Conservation (phyloP, 192 early-diverging fungal genomes). For the Ramicandelaber brevisporus region DNA sequence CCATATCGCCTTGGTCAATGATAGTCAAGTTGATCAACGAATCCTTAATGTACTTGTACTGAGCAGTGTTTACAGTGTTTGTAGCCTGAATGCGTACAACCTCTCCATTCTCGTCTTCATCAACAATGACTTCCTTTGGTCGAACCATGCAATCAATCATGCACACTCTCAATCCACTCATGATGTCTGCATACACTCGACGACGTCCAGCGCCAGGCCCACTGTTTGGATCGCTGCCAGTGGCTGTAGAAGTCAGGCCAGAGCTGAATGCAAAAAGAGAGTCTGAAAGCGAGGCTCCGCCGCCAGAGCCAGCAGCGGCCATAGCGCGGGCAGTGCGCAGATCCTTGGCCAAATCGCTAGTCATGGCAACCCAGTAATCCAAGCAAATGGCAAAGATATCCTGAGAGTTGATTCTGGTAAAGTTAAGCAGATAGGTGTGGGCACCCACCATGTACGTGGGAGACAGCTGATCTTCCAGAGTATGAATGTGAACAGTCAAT, state of each 20-base stretch:
- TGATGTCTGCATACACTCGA: conserved; percentile 56
- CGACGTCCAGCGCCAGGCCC: conserved; percentile 28
- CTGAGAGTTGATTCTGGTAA: conserved; percentile 80
- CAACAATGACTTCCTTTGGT: conserved; percentile 92
- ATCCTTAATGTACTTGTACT: conserved; percentile 97
- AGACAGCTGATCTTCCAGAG: conserved; percentile 24
- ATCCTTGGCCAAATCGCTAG: conserved; percentile 74
- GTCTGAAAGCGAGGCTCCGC: conserved; percentile 13
- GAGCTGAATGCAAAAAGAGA: too few species aligned
- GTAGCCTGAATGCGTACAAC: conserved; percentile 95
- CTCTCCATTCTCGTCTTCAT: conserved; percentile 98
- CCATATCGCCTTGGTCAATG: conserved; percentile 80
- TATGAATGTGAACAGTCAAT: conserved; percentile 52
- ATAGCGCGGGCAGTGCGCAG: conserved; percentile 5
- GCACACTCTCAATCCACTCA: conserved; percentile 67
- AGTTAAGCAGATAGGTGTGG: conserved; percentile 72
- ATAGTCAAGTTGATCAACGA: conserved; percentile 93
- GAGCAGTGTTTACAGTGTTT: conserved; percentile 87
- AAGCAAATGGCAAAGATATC: conserved; percentile 96
- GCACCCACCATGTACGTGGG: conserved; percentile 36
- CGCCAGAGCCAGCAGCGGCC: conserved; percentile 11
- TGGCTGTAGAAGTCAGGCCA: too few species aligned
- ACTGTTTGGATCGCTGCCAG: conserved; percentile 2
- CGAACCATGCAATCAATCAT: conserved; percentile 99
- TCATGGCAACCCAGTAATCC: conserved; percentile 92